A percentile compares a stretch with the other conserved stretches of the same genome.
Evolutionary conservation across 305 asterid genomes (phyloP).

Genomic region (Fraxinus sp.): DNA sequence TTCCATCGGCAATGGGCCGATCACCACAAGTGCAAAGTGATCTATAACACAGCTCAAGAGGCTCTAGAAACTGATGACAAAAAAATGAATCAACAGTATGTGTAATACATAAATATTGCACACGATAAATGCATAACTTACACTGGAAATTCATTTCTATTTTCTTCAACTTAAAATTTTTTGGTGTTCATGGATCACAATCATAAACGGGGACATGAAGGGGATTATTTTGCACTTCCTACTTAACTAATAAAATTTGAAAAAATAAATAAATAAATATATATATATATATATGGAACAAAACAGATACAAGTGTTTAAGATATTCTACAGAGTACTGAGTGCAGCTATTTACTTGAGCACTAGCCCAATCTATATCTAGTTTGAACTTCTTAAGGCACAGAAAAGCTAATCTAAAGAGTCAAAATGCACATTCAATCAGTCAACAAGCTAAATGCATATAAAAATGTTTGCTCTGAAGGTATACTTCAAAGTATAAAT

Average conservation of each 20-base stretch:
- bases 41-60: conserved; percentile 73
- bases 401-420: background rate
- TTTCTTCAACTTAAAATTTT: background rate
- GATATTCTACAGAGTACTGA: background rate
- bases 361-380: background rate
- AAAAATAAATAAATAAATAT: background rate
- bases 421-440: background rate
- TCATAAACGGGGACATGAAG: background rate
- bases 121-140: background rate
- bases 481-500: background rate
- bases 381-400: background rate
- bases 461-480: background rate
- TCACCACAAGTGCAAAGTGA: conserved; percentile 85
- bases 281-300: too few relatives aligned
- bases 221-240: background rate
- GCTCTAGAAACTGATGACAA: conserved; percentile 58
- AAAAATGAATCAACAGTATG: conserved; percentile 8
- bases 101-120: background rate
- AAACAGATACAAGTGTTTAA: background rate
- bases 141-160: background rate
- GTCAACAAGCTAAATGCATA: background rate
- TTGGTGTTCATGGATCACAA: background rate
- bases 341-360: background rate
- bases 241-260: background rate
- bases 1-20: conserved; percentile 83